Conservation (phyloP, 176 grass and related monocot species). For the Sorghum bicolor region DNA sequence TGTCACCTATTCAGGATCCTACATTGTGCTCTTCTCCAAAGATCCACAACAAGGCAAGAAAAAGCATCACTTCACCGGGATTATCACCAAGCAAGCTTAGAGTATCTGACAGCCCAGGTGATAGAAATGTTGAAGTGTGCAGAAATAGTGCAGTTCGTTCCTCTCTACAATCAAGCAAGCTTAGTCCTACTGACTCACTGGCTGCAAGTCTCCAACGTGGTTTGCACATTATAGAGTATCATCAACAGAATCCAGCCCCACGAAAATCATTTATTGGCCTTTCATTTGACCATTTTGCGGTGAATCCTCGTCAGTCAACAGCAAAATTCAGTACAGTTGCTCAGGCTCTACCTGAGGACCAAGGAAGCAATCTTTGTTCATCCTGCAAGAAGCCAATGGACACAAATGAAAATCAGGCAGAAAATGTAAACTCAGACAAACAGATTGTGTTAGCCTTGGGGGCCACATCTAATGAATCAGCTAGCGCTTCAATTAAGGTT, state of each 20-base stretch:
- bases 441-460: conserved; percentile 41
- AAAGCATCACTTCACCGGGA: conserved; percentile 52
- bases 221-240: conserved; percentile 95
- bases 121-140: conserved; percentile 38
- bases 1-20: conserved; percentile 59
- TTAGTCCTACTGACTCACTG: conserved; percentile 73
- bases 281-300: conserved; percentile 92
- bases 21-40: conserved; percentile 89
- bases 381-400: conserved; percentile 69
- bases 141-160: conserved; percentile 46
- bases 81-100: conserved; percentile 40
- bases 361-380: conserved; percentile 57
- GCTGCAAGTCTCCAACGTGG: conserved; percentile 82
- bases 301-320: conserved; percentile 51
- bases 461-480: conserved; percentile 4
- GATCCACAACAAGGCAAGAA: conserved; percentile 57
- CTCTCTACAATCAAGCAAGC: conserved; percentile 82
- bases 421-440: conserved; percentile 38
- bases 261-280: conserved; percentile 77
- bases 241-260: conserved; percentile 49
- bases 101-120: conserved; percentile 33
- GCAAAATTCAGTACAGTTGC: conserved; percentile 45
- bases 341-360: conserved; percentile 21
- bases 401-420: conserved; percentile 33
- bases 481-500: conserved; percentile 29